phyloP scores from a whole-genome alignment of 2,329 filamentous ascomycete genomes.

The Chaetomiaceae sp. region DNA sequence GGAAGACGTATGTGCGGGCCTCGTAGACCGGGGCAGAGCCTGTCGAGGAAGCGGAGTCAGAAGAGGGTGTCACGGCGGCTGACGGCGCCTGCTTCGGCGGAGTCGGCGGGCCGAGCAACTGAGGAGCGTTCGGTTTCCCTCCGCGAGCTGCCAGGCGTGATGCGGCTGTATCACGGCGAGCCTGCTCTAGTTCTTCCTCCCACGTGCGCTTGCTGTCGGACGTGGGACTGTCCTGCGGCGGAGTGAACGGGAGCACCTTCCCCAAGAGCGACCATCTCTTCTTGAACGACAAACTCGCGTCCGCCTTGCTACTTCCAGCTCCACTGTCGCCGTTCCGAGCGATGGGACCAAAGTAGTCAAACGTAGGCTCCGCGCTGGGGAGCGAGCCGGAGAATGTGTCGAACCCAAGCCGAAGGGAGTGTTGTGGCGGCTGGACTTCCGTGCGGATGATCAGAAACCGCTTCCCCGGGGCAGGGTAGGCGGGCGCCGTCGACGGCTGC shows the following conservation, averaged over 20 bases:
- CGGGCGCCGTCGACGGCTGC: constrained; percentile 71
- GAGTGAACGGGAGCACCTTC: constrained; percentile 50
- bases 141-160: constrained; percentile 25
- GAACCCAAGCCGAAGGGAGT: constrained; percentile 44
- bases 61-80: constrained; percentile 32
- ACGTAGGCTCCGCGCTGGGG: constrained; percentile 14
- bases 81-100: constrained; percentile 34
- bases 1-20: constrained; percentile 60
- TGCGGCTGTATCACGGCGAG: constrained; percentile 45
- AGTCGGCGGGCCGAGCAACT: constrained; percentile 25
- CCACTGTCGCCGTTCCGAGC: constrained; percentile 2
- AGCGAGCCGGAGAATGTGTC: constrained; percentile 35
- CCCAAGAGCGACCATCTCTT: constrained; percentile 62
- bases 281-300: constrained; percentile 32
- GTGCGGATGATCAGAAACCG: constrained; percentile 84
- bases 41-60: constrained; percentile 46
- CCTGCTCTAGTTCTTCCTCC: constrained; percentile 44
- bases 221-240: constrained; percentile 15
- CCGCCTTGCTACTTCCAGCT: constrained; percentile 16
- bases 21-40: constrained; percentile 50
- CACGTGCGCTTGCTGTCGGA: constrained; percentile 24
- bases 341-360: constrained; percentile 12
- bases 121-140: constrained; percentile 16
- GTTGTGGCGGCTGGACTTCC: constrained; percentile 49
- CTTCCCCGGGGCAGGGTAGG: constrained; percentile 76